Evolutionary conservation across 371 early-diverging fungal genomes (phyloP).

Genomic region (Dinochytrium kinnereticum): DNA sequence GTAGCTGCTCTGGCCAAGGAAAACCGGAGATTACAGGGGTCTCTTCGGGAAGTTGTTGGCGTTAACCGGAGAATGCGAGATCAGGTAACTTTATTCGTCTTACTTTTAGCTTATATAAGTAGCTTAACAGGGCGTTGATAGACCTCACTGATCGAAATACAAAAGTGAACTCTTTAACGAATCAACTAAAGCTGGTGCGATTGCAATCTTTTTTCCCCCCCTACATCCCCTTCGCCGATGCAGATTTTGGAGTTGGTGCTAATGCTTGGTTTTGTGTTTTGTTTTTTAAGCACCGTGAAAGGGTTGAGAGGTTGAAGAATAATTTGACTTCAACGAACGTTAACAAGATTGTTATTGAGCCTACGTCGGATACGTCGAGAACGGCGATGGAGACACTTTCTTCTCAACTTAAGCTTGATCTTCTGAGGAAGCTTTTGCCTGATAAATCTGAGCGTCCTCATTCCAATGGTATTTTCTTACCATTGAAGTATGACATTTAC

Average conservation of each 20-base stretch:
- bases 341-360: slow-evolving; percentile 26
- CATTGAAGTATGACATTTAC: neutral
- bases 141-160: slow-evolving; percentile 23
- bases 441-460: neutral
- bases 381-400: neutral
- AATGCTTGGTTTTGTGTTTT: neutral
- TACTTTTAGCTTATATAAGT: neutral
- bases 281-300: slow-evolving; percentile 21
- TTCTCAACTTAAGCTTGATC: neutral
- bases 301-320: slow-evolving; percentile 24
- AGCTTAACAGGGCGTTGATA: neutral
- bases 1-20: slow-evolving; percentile 24
- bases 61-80: slow-evolving; percentile 28
- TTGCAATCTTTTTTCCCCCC: too few species aligned
- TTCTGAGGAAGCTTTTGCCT: neutral
- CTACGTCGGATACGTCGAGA: neutral
- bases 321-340: slow-evolving; percentile 14
- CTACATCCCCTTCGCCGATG: too few species aligned
- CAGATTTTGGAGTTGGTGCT: neutral
- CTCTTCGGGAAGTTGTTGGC: slow-evolving; percentile 17
- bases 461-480: too few species aligned
- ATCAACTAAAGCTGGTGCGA: slow-evolving; percentile 26
- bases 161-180: slow-evolving; percentile 8
- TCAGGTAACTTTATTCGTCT: slow-evolving; percentile 15
- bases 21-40: slow-evolving; percentile 23